Evolutionary conservation across 148 eudicot species (phyloP).

Genomic region (Amaranthus palmeri): DNA sequence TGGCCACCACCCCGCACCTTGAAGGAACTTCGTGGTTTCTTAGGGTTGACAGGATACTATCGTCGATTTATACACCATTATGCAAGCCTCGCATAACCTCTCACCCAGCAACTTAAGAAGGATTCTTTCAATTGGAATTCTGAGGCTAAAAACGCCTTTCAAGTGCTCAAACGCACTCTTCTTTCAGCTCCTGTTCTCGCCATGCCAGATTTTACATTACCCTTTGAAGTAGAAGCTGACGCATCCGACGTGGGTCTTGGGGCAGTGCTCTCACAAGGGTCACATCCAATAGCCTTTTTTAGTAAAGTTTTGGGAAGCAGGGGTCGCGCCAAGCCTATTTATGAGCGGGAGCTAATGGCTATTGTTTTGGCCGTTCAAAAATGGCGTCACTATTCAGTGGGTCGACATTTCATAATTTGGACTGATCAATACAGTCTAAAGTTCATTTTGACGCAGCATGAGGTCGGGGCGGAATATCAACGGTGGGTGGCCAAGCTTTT

Average conservation of each 20-base stretch:
- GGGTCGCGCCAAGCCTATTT: neutral
- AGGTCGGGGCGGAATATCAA: neutral
- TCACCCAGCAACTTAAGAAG: neutral
- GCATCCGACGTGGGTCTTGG: neutral
- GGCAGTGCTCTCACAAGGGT: neutral
- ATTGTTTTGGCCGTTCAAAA: neutral
- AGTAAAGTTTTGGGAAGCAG: neutral
- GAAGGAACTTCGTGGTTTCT: neutral
- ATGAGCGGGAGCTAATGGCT: neutral
- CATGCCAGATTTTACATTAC: neutral
- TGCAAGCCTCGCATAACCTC: neutral
- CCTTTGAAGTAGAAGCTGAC: neutral
- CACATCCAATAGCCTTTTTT: neutral
- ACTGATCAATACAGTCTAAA: neutral
- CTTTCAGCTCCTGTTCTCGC: neutral
- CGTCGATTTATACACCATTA: neutral
- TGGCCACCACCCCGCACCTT: neutral
- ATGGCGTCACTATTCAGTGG: neutral
- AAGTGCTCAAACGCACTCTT: neutral
- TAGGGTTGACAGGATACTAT: neutral
- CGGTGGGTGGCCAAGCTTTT: neutral
- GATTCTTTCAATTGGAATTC: neutral
- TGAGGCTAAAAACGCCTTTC: neutral
- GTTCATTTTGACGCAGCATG: neutral
- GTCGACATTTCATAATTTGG: neutral